Evolutionary conservation across 805 yeast genomes (phyloP).

Genomic region (Cyberlindnera sargentensis): DNA sequence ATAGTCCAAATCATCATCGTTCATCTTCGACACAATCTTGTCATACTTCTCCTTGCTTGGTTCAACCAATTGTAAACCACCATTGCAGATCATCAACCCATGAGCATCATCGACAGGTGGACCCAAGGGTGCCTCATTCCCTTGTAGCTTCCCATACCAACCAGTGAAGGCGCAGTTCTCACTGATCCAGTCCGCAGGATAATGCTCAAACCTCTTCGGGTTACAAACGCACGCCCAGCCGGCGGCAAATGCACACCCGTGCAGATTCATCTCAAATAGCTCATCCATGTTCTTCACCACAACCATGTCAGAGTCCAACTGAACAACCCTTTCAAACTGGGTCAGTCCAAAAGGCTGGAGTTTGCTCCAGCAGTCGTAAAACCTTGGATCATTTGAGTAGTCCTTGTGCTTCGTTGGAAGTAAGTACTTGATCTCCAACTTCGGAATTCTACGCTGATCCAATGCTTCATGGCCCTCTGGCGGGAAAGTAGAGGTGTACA

Average conservation of each 20-base stretch:
- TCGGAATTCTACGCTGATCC: slow-evolving; percentile 33
- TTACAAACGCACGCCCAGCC: slow-evolving; percentile 58
- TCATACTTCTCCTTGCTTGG: slow-evolving; percentile 34
- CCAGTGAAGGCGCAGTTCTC: slow-evolving; percentile 45
- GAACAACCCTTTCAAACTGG: slow-evolving; percentile 48
- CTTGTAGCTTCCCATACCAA: slow-evolving; percentile 22
- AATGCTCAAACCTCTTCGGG: slow-evolving; percentile 44
- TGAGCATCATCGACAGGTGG: slow-evolving; percentile 34
- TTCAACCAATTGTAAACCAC: slow-evolving; percentile 48
- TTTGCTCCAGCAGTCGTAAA: slow-evolving; percentile 58
- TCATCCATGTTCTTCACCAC: slow-evolving; percentile 54
- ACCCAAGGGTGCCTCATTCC: slow-evolving; percentile 26
- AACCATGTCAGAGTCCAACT: slow-evolving; percentile 54
- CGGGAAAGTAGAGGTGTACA: slow-evolving; percentile 43
- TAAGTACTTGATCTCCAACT: slow-evolving; percentile 34
- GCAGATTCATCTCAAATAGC: slow-evolving; percentile 40
- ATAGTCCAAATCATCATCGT: slow-evolving; percentile 32
- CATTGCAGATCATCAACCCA: slow-evolving; percentile 43
- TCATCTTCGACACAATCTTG: slow-evolving; percentile 34
- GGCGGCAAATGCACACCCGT: slow-evolving; percentile 42
- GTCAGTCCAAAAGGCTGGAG: slow-evolving; percentile 44
- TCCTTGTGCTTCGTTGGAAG: slow-evolving; percentile 38
- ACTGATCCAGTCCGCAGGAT: slow-evolving; percentile 46
- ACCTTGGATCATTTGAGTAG: slow-evolving; percentile 43
- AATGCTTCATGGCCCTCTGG: slow-evolving; percentile 35